Percentiles rank a stretch among this genome's conserved stretches.
Evolutionary conservation across 345 rosid species (phyloP).

Genomic region (Gynandropsis gynandra): DNA sequence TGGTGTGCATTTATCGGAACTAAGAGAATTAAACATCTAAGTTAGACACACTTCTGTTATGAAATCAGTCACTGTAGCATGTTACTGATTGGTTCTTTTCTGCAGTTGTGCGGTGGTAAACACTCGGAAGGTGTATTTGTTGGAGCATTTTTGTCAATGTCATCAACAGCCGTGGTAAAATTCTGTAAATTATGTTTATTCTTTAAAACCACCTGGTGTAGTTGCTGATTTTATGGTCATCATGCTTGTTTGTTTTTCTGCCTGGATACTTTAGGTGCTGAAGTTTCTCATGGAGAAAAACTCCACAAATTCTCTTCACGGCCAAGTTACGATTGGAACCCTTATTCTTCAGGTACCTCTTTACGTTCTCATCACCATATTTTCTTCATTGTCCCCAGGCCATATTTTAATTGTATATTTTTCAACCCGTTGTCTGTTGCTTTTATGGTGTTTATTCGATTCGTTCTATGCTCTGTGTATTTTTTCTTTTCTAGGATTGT

Average conservation of each 20-base stretch:
- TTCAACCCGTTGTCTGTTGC: slow-evolving; percentile 1
- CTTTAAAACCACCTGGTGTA: neutral
- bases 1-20: neutral
- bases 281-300: slow-evolving; percentile 90
- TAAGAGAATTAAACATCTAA: neutral
- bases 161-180: slow-evolving; percentile 92
- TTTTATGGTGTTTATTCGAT: slow-evolving; percentile 6
- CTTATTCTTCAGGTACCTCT: slow-evolving; percentile 77
- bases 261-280: slow-evolving; percentile 45
- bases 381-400: slow-evolving; percentile 2
- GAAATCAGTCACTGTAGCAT: slow-evolving; percentile 4
- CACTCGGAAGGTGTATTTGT: slow-evolving; percentile 84
- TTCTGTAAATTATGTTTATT: slow-evolving; percentile 12
- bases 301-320: slow-evolving; percentile 60
- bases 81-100: slow-evolving; percentile 18
- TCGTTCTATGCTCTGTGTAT: slow-evolving; percentile 18
- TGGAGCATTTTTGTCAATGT: slow-evolving; percentile 87
- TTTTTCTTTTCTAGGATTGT: slow-evolving; percentile 51
- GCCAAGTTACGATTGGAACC: slow-evolving; percentile 82
- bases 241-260: neutral
- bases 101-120: slow-evolving; percentile 88
- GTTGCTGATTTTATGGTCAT: slow-evolving; percentile 3
- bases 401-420: neutral
- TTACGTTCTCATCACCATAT: slow-evolving; percentile 10
- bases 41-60: neutral